Base-by-base conservation (phyloP, 768 basidiomycete species). In the Serendipita indica region DNA sequence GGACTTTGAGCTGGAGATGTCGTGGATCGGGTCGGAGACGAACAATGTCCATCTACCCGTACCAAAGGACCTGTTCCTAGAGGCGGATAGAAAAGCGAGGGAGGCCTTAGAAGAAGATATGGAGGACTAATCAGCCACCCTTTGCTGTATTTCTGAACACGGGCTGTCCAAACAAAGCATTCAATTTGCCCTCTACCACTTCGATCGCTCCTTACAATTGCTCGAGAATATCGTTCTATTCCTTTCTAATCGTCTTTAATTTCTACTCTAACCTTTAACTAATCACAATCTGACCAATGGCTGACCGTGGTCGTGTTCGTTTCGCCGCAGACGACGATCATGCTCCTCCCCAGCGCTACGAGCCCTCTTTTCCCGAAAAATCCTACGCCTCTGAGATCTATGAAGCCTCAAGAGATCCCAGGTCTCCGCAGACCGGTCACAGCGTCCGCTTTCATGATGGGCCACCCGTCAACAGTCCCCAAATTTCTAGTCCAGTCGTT, bases 1-100 rank as follows among this genome's bases (percentile, higher is more conserved):
- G 68, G 89, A 93, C 54, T 98, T 99, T 63, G 96, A 98, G 68
- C 79, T 99, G 27, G 96, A 99, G 72, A 81, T 99, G 78, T 88
- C 92, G 33, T 99, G 96, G 96, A 83, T 97, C 60, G 82, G 91
- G 35, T 77, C 81, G 33, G 89, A 94, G 71, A 88, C 86, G 32
- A 80, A 82, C 30, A 81, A 82, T 57, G 69, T 83, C 49, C 92
- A 97, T 70, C 75, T 80, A 25, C 79, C 82, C 25, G 89, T 99
- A 58, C 96, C 96, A 46, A 78, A 78, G 61, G 92, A 92, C 32
- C 73, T 97, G 60, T 74, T 84, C 41, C 78, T 79, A 22, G 90
- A 93, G 67, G 96, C 93, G 30, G 88, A 96, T 68, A 74, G 74
- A 59, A 84, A 84, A 69, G 96, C 92, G 18, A 90, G 87, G 74